Conservation (phyloP, 208 protist genomes). For the Trypanosoma melophagium region DNA sequence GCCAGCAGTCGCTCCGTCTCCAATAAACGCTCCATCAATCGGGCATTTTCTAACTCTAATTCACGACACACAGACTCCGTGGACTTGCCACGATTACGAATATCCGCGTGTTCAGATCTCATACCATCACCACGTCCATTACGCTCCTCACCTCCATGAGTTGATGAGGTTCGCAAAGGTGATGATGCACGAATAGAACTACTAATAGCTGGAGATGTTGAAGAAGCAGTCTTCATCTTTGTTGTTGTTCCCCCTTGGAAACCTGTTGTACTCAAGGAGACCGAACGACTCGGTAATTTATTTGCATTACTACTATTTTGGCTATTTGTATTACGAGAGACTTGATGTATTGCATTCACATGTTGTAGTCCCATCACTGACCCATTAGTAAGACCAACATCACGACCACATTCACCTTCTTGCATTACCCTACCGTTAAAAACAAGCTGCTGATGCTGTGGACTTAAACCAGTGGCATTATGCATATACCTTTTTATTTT, state of each 20-base stretch:
- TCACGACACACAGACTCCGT: neutral
- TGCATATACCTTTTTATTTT: slow-evolving; percentile 80
- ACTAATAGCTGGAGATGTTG: no score
- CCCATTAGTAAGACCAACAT: slow-evolving; percentile 64
- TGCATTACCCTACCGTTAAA: slow-evolving; percentile 41
- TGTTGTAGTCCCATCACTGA: slow-evolving; percentile 52
- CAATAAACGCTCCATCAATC: slow-evolving; percentile 32
- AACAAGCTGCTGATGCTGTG: slow-evolving; percentile 45
- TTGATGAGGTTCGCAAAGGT: no score
- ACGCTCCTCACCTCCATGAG: neutral
- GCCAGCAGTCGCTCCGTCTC: slow-evolving; percentile 20
- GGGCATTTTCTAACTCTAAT: slow-evolving; percentile 49
- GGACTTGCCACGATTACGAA: neutral
- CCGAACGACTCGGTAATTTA: neutral
- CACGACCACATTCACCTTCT: slow-evolving; percentile 38
- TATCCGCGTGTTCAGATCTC: neutral
- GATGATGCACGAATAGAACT: no score
- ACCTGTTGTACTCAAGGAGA: neutral
- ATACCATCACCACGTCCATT: neutral
- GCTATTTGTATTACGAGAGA: neutral
- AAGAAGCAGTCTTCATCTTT: no score
- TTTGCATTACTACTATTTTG: neutral
- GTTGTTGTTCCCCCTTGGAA: neutral
- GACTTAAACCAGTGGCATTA: slow-evolving; percentile 44
- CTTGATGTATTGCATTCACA: neutral